A percentile compares a stretch with the other conserved stretches of the same genome.
These are phyloP conservation scores for Bryum argenteum DNA, from an alignment of 225 moss, liverwort and hornwort genomes.

Conservation along the genomic window DNA sequence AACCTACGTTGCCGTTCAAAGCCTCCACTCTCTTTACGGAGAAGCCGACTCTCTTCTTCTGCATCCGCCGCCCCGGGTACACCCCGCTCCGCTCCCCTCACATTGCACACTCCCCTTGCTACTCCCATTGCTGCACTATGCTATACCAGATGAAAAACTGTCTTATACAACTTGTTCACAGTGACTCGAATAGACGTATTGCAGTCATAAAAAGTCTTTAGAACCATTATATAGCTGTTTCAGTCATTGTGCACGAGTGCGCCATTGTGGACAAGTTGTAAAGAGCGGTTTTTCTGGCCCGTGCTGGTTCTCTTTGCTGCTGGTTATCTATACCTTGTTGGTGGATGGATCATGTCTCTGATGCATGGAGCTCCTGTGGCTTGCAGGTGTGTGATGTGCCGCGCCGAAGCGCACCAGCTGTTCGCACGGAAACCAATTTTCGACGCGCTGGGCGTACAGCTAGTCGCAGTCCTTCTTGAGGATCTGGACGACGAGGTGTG, in stretches of 20 bases:
- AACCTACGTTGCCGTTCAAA: conserved; percentile 49
- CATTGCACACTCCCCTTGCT: background rate
- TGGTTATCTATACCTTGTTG: background rate
- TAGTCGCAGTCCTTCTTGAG: conserved; percentile 83
- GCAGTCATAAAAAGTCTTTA: too few relatives aligned
- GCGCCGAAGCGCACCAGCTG: conserved; percentile 89
- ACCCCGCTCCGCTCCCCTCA: background rate
- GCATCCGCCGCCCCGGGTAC: conserved; percentile 93
- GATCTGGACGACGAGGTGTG: conserved; percentile 80
- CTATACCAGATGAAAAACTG: background rate
- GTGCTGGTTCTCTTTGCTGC: background rate
- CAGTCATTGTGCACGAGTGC: too few relatives aligned
- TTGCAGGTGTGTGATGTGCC: conserved; percentile 93
- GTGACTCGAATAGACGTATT: too few relatives aligned
- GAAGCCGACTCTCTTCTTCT: conserved; percentile 69
- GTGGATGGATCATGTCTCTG: background rate
- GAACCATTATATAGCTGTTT: too few relatives aligned
- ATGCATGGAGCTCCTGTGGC: too few relatives aligned
- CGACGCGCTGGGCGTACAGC: conserved; percentile 78
- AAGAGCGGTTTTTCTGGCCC: too few relatives aligned
- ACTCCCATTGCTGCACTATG: background rate
- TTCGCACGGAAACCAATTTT: conserved; percentile 91
- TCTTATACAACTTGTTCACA: too few relatives aligned
- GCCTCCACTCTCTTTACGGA: conserved; percentile 62
- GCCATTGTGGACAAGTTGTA: too few relatives aligned